Evolutionary conservation across 768 basidiomycete species (phyloP), one percentile per base, ranked within the genome.

Genomic region (Rhodotorula babjevae): DNA sequence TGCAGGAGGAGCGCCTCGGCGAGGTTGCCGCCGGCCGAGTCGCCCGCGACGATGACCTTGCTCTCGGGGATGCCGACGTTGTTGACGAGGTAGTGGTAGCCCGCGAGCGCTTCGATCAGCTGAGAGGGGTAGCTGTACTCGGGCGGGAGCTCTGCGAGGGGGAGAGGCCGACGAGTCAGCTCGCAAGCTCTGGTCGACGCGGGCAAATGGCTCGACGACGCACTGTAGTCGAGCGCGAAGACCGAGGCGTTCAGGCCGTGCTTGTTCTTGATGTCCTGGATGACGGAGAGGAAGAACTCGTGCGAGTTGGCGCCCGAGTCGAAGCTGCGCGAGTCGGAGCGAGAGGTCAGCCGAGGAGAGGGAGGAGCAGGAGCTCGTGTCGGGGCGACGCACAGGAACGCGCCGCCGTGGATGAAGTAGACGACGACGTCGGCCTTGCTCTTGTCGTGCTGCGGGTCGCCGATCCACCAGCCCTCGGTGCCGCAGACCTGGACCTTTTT

Each of bases 1-100:
- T 82, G 80, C 31, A 80, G 78, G 3, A 79, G 76, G 50, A 82
- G 71, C 0, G 76, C 72, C 11, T 80, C 60, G 0, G 86, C 86
- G 40, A 91, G 85, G 79, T 91, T 89, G 7, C 84, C 90, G 3
- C 91, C 90, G 0, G 90, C 89, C 6, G 89, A 91, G 78, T 92
- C 90, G 8, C 90, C 91, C 16, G 82, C 82, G 46, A 91, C 62
- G 61, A 89, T 83, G 77, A 92, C 87, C 76, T 89, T 82, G 29
- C 82, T 80, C 0, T 90, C 85, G 3, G 82, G 71, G 78, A 90
- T 87, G 0, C 86, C 85, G 33, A 88, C 81, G 8, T 67, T 77
- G 36, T 77, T 68, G 59, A 89, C 84, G 40, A 91, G 87, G 79
- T 91, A 88, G 63, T 85, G 82, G 79, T 91, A 93, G 3, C 88